Conservation (phyloP, 2,329 filamentous ascomycete genomes). For the Cylindrodendrum hubeiense region DNA sequence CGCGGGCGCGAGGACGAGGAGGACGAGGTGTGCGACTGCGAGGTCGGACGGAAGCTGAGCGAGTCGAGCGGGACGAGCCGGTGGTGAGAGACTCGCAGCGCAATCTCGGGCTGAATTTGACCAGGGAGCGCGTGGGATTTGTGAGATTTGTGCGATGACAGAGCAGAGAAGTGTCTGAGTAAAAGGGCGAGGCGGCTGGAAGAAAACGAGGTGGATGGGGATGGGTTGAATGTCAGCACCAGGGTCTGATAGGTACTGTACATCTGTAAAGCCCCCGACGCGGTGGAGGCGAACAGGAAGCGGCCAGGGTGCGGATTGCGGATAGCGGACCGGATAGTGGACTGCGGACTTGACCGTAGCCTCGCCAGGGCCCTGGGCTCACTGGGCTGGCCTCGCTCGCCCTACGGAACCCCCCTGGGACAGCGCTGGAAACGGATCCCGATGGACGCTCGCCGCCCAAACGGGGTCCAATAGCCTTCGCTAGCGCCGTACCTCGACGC, state of each 20-base stretch:
- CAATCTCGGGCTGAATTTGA: background rate
- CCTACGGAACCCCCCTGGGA: background rate
- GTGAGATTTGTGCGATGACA: background rate
- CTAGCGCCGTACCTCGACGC: conserved; percentile 24
- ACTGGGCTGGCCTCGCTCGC: background rate
- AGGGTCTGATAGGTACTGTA: conserved; percentile 38
- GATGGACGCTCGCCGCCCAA: conserved; percentile 7
- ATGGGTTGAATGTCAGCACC: conserved; percentile 39
- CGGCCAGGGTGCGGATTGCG: background rate
- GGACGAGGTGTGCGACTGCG: background rate
- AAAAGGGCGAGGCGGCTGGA: conserved; percentile 23
- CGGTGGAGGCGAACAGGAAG: conserved; percentile 5
- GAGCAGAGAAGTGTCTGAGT: background rate
- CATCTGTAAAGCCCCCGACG: background rate
- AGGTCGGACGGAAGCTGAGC: background rate
- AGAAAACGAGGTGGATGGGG: conserved; percentile 14
- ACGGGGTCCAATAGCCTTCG: conserved; percentile 9
- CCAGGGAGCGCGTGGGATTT: background rate
- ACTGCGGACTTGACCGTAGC: conserved; percentile 31
- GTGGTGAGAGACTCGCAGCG: background rate
- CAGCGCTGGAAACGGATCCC: background rate
- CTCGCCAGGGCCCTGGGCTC: conserved; percentile 22
- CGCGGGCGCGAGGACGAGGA: background rate
- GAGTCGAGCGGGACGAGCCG: background rate
- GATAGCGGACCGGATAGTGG: conserved; percentile 1